Evolutionary conservation across 129 eudicot genomes (phyloP).

Genomic region (Flaveria trinervia): DNA sequence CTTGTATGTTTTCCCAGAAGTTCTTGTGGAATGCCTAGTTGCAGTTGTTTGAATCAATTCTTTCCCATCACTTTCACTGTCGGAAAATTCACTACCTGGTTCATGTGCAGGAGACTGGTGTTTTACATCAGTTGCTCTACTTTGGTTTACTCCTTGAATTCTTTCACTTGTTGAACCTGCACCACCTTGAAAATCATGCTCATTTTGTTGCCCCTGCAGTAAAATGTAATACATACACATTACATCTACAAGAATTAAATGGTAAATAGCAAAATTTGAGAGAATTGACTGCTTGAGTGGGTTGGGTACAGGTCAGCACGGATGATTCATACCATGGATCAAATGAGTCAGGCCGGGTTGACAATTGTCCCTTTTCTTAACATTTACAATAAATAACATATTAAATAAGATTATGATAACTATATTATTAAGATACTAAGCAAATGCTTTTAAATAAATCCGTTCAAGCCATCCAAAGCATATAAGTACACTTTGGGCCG

Average conservation of each 20-base stretch:
- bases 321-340: not conserved
- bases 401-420: not conserved
- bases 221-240: slow-evolving; percentile 24
- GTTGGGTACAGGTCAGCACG: not conserved
- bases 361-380: not conserved
- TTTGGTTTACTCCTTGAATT: slow-evolving; percentile 35
- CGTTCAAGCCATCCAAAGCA: not conserved
- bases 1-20: slow-evolving; percentile 66
- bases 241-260: not conserved
- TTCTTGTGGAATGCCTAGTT: slow-evolving; percentile 72
- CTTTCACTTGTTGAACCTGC: slow-evolving; percentile 60
- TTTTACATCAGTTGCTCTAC: slow-evolving; percentile 31
- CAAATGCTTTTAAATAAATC: not conserved
- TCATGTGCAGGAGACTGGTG: slow-evolving; percentile 43
- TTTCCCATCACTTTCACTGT: slow-evolving; percentile 41
- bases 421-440: not conserved
- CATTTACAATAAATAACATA: not conserved
- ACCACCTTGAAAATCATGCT: slow-evolving; percentile 84
- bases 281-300: not conserved
- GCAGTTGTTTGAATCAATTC: slow-evolving; percentile 51
- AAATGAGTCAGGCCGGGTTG: not conserved
- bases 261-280: not conserved
- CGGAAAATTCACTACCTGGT: slow-evolving; percentile 46
- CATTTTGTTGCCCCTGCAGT: slow-evolving; percentile 53
- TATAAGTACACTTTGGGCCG: not conserved